Base-by-base conservation (phyloP, 2,329 filamentous ascomycete genomes). In the Diaporthe capsici region DNA sequence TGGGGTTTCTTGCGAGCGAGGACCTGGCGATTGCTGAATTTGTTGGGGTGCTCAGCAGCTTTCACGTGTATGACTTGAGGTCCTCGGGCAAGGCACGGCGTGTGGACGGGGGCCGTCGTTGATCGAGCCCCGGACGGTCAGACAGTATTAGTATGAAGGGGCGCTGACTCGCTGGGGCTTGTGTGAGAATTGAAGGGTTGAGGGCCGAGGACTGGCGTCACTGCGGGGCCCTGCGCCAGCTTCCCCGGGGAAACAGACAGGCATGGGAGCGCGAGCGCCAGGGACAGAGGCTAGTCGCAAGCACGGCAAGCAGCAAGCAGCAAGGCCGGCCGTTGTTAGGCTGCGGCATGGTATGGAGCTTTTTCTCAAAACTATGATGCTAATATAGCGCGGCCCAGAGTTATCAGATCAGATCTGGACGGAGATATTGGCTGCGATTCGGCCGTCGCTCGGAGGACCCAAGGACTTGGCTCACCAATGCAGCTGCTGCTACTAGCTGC, bases 161-260 rank as follows among this genome's bases (percentile, higher is more conserved):
- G 63, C 34, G 47, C 65, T 68, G 65, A 68, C 65, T 68, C 65
- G 65, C 65, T 28, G 51, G 37, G 68, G 53, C 15, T 42, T 53
- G 42, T 67, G 28, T 49, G 61, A 67, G 20, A n/a, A 55, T 20
- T 51, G 65, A 25, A 15, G n/a, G 44, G 37, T 39, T 68, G 47
- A 39, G 65, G 47, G 65, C 47, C 47, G 31, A 42, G 65, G 61
- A 53, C 47, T 68, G 65, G 47, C 65, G 65, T 68, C 65, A 68
- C 65, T 68, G 53, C 44, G 68, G 68, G 68, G 68, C 68, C 68
- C 25, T 71, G 68, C 25, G 53, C 51, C 68, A 71, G 68, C 68
- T 71, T 57, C 20, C 37, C 65, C 65, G 42, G 65, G 34, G 15
- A 68, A 25, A 53, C 39, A 47, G 25, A 51, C 42, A 49, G 51